Conservation (phyloP, 148 eudicot genomes). For the Salicornia ramosissima region DNA sequence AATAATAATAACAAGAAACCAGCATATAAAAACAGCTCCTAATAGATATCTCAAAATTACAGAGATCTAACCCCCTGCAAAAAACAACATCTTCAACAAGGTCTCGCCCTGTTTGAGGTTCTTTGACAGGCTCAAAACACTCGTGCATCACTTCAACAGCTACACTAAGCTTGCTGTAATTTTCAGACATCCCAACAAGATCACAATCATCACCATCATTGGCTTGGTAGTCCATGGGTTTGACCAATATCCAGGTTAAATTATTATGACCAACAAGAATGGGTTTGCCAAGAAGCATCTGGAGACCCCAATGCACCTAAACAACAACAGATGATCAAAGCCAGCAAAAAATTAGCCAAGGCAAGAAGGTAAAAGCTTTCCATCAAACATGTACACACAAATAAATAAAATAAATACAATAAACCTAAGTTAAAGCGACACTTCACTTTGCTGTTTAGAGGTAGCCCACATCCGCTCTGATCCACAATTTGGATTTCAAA, state of each 20-base stretch:
- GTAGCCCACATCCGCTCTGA: background rate
- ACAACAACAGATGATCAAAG: slow-evolving; percentile 17
- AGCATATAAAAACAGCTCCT: background rate
- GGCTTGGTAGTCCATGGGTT: slow-evolving; percentile 32
- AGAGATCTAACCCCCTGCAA: slow-evolving; percentile 50
- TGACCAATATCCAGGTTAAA: slow-evolving; percentile 72
- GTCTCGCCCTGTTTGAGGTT: slow-evolving; percentile 60
- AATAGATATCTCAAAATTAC: background rate
- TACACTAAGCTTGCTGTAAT: slow-evolving; percentile 55
- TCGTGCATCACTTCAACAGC: slow-evolving; percentile 91
- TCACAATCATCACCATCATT: slow-evolving; percentile 29
- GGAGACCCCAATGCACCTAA: slow-evolving; percentile 69
- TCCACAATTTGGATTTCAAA: too few species aligned
- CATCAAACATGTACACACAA: background rate
- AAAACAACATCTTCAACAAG: slow-evolving; percentile 83
- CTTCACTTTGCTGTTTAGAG: background rate
- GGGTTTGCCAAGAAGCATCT: slow-evolving; percentile 55
- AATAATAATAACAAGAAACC: background rate
- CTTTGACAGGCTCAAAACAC: slow-evolving; percentile 86
- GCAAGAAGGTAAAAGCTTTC: background rate
- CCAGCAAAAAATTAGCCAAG: slow-evolving; percentile 1
- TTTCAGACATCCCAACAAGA: slow-evolving; percentile 37
- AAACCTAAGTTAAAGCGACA: too few species aligned
- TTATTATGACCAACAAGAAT: slow-evolving; percentile 53
- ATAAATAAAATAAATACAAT: background rate